Evolutionary conservation across 2,329 filamentous ascomycete genomes (phyloP), one percentile per base, ranked within the genome.

Genomic region (Coniochaeta hoffmannii): DNA sequence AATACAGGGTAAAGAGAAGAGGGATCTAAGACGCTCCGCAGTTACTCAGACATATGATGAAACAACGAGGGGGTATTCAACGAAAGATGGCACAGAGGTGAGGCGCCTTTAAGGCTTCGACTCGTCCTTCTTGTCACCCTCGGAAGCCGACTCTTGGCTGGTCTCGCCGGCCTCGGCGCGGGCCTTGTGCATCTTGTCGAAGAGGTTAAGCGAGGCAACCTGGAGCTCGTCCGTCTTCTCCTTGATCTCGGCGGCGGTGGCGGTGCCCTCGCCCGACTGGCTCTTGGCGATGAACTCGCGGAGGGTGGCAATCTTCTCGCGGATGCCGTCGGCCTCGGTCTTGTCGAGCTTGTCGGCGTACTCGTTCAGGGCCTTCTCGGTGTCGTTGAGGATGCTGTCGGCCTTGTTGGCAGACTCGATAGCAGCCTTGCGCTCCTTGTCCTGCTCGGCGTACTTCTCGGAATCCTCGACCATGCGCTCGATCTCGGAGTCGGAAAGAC

Each of bases 101-200:
- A 19, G 7, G n/a, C n/a, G n/a, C n/a, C n/a, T 70, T 82, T 81
- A 84, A 66, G 80, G 80, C 81, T 86, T 86, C 76, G 76, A 80
- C 75, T 87, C 83, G 62, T 79, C 81, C 84, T 91, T 91, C 81
- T 89, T 89, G 78, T 91, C 85, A 63, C 80, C 85, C 71, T 89
- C 85, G 59, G 81, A 67, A 66, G 75, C 73, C 74, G 76, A 69
- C 69, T 78, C 73, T 66, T 76, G 65, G 71, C 66, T 73, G 64
- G 82, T 74, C 69, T 79, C 74, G 68, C 78, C 73, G 65, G 79
- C 79, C 78, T 92, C 88, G 64, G 76, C 73, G 66, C 90, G 87
- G 64, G 93, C 90, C 83, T 96, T 95, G 89, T 99, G 93, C 90
- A 99, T 96, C 88, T 97, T 97, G 81, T 97, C 94, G 75, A 99